Conservation (phyloP, 2,329 filamentous ascomycete species). For the Claviceps sp. region DNA sequence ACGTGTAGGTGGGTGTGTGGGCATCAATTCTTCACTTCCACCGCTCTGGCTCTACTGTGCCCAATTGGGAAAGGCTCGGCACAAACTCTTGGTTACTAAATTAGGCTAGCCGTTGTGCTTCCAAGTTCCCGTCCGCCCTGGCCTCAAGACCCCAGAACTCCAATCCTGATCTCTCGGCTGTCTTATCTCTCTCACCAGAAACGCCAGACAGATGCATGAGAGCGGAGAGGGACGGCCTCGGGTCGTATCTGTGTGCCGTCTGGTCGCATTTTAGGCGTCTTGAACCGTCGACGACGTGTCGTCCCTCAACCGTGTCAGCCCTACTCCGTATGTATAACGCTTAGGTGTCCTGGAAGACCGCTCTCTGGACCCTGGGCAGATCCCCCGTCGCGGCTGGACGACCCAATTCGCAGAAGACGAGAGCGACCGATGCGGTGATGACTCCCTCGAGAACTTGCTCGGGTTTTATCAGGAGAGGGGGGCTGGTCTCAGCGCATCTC, state of each 20-base stretch:
- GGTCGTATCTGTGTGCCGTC: background rate
- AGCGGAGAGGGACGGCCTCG: background rate
- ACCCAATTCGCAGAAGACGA: background rate
- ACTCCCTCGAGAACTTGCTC: background rate
- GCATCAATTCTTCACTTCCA: no score
- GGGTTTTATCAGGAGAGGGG: background rate
- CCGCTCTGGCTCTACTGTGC: no score
- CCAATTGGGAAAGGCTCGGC: no score
- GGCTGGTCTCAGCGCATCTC: background rate
- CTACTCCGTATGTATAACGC: no score
- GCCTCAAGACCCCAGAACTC: background rate
- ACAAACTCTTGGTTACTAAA: background rate
- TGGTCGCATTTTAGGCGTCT: background rate
- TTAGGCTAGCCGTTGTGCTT: background rate
- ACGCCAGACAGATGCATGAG: background rate
- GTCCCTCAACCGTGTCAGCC: background rate
- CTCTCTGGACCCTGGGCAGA: background rate
- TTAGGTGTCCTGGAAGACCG: background rate
- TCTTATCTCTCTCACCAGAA: background rate
- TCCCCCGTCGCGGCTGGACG: background rate
- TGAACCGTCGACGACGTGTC: background rate
- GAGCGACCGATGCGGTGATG: background rate
- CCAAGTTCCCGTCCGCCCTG: background rate
- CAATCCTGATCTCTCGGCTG: background rate
- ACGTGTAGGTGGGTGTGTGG: no score